Evolutionary conservation across 2,329 filamentous ascomycete genomes (phyloP), one percentile per base, ranked within the genome.

Genomic region (Penicillium sp.): DNA sequence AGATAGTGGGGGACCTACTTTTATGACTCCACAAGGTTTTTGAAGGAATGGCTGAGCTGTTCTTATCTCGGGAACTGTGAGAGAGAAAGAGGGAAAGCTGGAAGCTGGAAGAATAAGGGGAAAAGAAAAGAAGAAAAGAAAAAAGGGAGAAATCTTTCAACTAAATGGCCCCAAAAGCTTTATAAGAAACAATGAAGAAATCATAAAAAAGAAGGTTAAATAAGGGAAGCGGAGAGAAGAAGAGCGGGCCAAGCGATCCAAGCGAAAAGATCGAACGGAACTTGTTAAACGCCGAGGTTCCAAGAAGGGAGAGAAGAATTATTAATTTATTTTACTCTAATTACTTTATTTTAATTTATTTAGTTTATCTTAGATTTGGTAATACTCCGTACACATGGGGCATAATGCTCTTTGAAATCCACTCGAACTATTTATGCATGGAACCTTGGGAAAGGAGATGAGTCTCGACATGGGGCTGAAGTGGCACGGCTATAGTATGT

Each of bases 141-240:
- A 53, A 53, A 25, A 29, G 48, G 57, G 55, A 51, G 19, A 34
- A 34, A 39, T 31, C 21, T 48, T 58, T 40, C 34, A n/a, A 13
- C 10, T n/a, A 49, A 55, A 50, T 43, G 41, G 39, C 41, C 41
- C 46, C 44, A 54, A 61, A 54, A 52, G 41, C 48, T 57, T 54
- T 54, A 53, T 60, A 48, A 62, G 55, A 53, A 48, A 54, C 53
- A 50, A 55, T 57, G 54, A 59, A 62, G 60, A 64, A 60, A 64
- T 63, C 36, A 53, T 29, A 34, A 46, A 51, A 66, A 68, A 68
- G 60, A 67, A 68, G 67, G 66, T 67, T 67, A 66, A 68, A 66
- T 66, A 64, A 62, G 57, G 58, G 57, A 64, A 57, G 51, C 58
- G 45, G 53, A 54, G 60, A 65, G 59, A 60, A 58, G 47, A 56